phyloP scores from a whole-genome alignment of 2,329 filamentous ascomycete genomes.

The Calonectria hongkongensis region DNA sequence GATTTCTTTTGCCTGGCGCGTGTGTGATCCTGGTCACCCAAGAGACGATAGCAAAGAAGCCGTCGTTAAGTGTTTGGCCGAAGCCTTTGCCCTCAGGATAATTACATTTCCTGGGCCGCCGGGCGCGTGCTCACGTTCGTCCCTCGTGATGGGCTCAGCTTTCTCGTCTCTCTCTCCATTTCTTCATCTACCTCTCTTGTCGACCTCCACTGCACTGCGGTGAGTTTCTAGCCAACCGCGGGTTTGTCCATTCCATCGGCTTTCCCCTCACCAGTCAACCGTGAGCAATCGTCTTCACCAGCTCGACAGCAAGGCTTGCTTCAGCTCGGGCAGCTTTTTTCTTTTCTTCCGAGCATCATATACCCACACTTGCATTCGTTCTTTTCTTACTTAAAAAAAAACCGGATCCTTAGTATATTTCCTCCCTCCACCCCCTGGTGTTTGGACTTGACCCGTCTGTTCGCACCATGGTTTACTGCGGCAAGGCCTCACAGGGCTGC shows the following conservation, averaged over 20 bases:
- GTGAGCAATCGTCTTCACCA: neutral
- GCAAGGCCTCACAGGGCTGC: slow-evolving; percentile 74
- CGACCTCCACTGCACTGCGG: slow-evolving; percentile 32
- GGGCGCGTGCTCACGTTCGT: slow-evolving; percentile 45
- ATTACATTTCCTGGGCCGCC: slow-evolving; percentile 31
- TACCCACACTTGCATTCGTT: neutral
- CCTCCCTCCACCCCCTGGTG: neutral
- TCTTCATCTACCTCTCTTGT: slow-evolving; percentile 30
- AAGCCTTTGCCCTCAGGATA: slow-evolving; percentile 36
- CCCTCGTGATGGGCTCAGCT: slow-evolving; percentile 51
- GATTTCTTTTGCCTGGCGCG: neutral
- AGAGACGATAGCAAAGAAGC: slow-evolving; percentile 16
- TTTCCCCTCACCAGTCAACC: slow-evolving; percentile 37
- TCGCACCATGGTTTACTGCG: slow-evolving; percentile 72
- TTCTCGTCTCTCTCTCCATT: slow-evolving; percentile 38
- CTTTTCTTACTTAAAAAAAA: neutral
- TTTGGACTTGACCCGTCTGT: slow-evolving; percentile 22
- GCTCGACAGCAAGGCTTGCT: neutral
- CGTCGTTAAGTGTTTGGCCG: slow-evolving; percentile 39
- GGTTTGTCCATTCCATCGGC: slow-evolving; percentile 28
- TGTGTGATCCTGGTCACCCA: neutral
- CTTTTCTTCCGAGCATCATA: neutral
- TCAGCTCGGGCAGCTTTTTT: neutral
- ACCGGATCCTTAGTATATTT: neutral
- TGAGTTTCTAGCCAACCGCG: slow-evolving; percentile 27